Percentiles rank a stretch among this genome's conserved stretches.
phyloP scores from a whole-genome alignment of 2,329 filamentous ascomycete species.

The Fusarium sp. region DNA sequence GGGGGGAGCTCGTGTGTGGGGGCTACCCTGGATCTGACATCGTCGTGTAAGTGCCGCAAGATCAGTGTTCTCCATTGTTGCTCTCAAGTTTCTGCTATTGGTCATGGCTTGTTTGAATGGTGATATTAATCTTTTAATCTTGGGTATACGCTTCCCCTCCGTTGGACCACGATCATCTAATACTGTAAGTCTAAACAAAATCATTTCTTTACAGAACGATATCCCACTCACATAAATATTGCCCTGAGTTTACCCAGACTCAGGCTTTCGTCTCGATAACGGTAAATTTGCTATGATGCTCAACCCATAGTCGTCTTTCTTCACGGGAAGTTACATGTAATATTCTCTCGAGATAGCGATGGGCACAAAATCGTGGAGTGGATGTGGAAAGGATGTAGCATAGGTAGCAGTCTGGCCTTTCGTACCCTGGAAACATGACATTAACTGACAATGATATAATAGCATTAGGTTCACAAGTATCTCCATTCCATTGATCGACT shows the following conservation, averaged over 20 bases:
- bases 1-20: slow-evolving; percentile 17
- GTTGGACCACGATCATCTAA: no score
- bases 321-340: no score
- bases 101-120: not conserved
- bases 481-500: no score
- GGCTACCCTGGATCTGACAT: slow-evolving; percentile 26
- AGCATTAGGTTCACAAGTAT: no score
- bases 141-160: no score
- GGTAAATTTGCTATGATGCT: no score
- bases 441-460: not conserved
- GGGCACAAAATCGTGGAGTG: not conserved
- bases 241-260: accelerated
- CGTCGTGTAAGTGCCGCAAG: not conserved
- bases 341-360: no score
- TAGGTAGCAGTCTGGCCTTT: not conserved
- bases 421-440: not conserved
- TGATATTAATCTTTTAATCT: no score
- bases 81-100: not conserved
- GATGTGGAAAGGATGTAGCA: not conserved
- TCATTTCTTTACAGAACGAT: accelerated
- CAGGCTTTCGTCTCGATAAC: no score
- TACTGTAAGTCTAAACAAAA: no score
- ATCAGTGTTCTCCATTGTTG: not conserved
- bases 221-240: accelerated
- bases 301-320: no score